phyloP scores from a whole-genome alignment of 192 early-diverging fungal genomes.

The Dissophora ornata region DNA sequence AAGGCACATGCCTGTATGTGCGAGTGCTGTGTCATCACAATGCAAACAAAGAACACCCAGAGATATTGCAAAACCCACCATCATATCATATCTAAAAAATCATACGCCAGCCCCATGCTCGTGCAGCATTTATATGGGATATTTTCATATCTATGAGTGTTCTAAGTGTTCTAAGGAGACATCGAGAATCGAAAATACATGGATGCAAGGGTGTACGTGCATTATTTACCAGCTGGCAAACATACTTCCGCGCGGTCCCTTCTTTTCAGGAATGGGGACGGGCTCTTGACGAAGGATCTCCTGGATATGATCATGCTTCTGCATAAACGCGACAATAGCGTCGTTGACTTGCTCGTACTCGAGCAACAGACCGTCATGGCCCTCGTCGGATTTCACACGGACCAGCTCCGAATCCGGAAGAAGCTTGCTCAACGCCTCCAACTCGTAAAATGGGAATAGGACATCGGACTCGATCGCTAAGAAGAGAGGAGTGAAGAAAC shows the following conservation, averaged over 20 bases:
- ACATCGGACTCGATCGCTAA: constrained; percentile 91
- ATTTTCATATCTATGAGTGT: too few relatives aligned
- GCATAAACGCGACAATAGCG: constrained; percentile 80
- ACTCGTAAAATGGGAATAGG: constrained; percentile 91
- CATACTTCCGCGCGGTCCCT: constrained; percentile 17
- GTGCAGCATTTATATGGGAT: too few relatives aligned
- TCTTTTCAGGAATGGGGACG: not conserved
- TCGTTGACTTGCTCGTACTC: constrained; percentile 93
- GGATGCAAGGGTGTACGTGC: too few relatives aligned
- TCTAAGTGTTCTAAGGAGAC: too few relatives aligned
- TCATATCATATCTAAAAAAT: too few relatives aligned
- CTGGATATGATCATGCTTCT: constrained; percentile 68
- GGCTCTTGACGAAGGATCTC: constrained; percentile 15
- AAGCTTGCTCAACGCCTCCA: constrained; percentile 86
- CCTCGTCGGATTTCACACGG: constrained; percentile 88
- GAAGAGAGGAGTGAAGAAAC: not conserved
- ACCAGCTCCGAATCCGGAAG: constrained; percentile 86
- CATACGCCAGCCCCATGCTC: too few relatives aligned
- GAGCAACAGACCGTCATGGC: constrained; percentile 96
- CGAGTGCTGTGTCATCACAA: too few relatives aligned
- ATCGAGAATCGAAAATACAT: too few relatives aligned
- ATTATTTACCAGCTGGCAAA: constrained; percentile 30
- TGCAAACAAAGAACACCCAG: too few relatives aligned
- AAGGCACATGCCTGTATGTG: too few relatives aligned
- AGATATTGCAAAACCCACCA: too few relatives aligned